Percentiles rank a stretch among this genome's conserved stretches.
Evolutionary conservation across 129 eudicot genomes (phyloP).

Genomic region (Logfia minima): DNA sequence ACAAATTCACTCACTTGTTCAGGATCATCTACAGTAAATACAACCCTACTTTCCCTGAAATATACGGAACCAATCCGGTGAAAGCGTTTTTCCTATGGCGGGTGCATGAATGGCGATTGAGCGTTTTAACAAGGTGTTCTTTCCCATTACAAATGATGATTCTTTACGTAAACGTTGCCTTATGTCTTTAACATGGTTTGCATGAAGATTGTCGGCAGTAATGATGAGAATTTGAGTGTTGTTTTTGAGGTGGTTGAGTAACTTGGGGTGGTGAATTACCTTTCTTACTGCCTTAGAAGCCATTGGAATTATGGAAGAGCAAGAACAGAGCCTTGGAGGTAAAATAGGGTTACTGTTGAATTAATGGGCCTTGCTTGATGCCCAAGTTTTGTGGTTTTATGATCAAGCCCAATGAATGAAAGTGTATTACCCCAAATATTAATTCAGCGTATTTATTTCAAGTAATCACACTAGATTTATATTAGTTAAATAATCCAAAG

Average conservation of each 20-base stretch:
- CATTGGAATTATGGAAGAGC: conserved; percentile 14
- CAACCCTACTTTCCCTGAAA: conserved; percentile 60
- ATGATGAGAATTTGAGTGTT: conserved; percentile 39
- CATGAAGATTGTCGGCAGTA: conserved; percentile 49
- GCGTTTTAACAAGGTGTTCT: conserved; percentile 49
- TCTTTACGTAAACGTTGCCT: conserved; percentile 26
- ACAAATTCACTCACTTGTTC: conserved; percentile 56
- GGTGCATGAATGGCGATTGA: conserved; percentile 49
- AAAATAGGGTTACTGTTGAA: not conserved
- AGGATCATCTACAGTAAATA: conserved; percentile 51
- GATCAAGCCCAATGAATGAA: not conserved
- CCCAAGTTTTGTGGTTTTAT: not conserved
- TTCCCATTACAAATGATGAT: conserved; percentile 54
- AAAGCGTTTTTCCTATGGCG: conserved; percentile 32
- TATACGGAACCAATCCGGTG: conserved; percentile 35
- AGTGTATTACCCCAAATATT: no score
- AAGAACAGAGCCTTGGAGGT: not conserved
- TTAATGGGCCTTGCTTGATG: not conserved
- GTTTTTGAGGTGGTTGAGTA: conserved; percentile 37
- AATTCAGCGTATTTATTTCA: no score
- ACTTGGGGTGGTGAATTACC: conserved; percentile 34
- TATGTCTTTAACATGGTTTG: conserved; percentile 44
- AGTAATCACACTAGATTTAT: no score
- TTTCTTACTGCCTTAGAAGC: conserved; percentile 50
- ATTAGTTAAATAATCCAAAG: no score